Percentiles rank a stretch among this genome's conserved stretches.
These are phyloP conservation scores for Candida labiduridarum DNA, from an alignment of 1,139 yeast species.

Conservation along the genomic window DNA sequence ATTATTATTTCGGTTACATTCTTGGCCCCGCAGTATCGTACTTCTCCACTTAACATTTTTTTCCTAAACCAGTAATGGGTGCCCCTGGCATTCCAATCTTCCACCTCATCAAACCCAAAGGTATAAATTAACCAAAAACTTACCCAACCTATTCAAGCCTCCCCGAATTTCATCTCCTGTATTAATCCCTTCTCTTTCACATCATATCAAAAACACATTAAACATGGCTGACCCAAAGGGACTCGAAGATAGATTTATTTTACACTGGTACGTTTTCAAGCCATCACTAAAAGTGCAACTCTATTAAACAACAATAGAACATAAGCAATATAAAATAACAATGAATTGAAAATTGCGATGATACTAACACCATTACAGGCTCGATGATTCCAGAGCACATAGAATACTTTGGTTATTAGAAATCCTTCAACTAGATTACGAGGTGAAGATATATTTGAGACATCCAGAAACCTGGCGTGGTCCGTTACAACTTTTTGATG, in stretches of 20 bases:
- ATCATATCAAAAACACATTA: not conserved
- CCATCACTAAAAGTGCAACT: not conserved
- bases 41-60: not conserved
- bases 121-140: not conserved
- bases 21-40: no score
- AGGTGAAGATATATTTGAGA: slow-evolving; percentile 51
- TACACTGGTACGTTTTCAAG: slow-evolving; percentile 31
- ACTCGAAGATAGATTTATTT: slow-evolving; percentile 26
- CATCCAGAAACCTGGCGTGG: slow-evolving; percentile 46
- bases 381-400: slow-evolving; percentile 55
- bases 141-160: not conserved
- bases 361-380: slow-evolving; percentile 26
- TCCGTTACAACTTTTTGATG: slow-evolving; percentile 46
- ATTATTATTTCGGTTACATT: no score
- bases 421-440: slow-evolving; percentile 52
- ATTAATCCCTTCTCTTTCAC: not conserved
- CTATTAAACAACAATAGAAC: not conserved
- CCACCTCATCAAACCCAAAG: not conserved
- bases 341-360: not conserved
- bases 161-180: not conserved
- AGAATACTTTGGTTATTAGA: slow-evolving; percentile 60
- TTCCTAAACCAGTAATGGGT: not conserved
- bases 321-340: not conserved
- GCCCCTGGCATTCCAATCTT: not conserved
- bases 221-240: slow-evolving; percentile 3